These are phyloP conservation scores for Leishmania mexicana DNA, from an alignment of 208 protist genomes.

Conservation along the genomic window DNA sequence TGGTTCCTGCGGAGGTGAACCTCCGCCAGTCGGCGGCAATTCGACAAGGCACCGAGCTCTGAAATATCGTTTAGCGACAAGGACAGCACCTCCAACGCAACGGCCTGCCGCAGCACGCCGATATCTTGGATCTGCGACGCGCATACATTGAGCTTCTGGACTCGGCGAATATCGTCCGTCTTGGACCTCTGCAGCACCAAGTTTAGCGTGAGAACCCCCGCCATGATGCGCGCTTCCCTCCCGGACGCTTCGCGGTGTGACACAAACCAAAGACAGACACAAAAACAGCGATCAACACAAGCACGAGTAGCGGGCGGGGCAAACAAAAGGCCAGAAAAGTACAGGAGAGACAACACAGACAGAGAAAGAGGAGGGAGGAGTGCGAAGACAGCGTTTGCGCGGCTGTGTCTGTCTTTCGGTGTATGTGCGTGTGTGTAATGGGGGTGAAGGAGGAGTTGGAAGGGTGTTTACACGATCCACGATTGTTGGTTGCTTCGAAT, in stretches of 20 bases:
- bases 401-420: background rate
- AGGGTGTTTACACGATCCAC: conserved; percentile 1
- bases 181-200: conserved; percentile 86
- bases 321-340: conserved; percentile 10
- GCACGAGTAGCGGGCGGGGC: background rate
- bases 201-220: conserved; percentile 82
- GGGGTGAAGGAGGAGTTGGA: background rate
- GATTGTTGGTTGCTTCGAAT: background rate
- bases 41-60: conserved; percentile 73
- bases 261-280: background rate
- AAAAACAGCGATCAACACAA: conserved; percentile 2
- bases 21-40: conserved; percentile 68
- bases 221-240: conserved; percentile 42
- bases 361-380: conserved; percentile 7
- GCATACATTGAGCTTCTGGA: conserved; percentile 91
- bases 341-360: background rate
- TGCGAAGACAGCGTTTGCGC: conserved; percentile 5
- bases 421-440: background rate
- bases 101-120: conserved; percentile 67
- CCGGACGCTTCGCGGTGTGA: background rate
- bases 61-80: conserved; percentile 88
- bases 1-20: conserved; percentile 88
- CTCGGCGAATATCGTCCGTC: conserved; percentile 73
- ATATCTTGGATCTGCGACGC: conserved; percentile 83
- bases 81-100: conserved; percentile 81